Base-by-base conservation (phyloP, 2,329 filamentous ascomycete genomes). In the Helicocarpus griseus region DNA sequence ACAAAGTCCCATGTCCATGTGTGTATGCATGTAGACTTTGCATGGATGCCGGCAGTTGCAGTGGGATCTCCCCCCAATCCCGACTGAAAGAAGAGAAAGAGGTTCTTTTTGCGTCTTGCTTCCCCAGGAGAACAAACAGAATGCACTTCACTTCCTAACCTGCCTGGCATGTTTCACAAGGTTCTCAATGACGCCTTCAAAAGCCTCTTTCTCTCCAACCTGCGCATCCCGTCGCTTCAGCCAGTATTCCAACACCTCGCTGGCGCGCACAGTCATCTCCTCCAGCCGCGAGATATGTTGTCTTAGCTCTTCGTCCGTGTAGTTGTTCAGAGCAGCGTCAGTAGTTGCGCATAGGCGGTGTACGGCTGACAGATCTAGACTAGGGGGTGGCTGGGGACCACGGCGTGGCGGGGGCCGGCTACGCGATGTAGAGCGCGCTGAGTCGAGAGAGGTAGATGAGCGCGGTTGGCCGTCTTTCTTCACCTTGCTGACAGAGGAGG, bases 131-230 rank as follows among this genome's bases (percentile, higher is more conserved):
- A n/a, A 17, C 5, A n/a, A 5, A 33, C n/a, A 29, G 28, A 45
- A 26, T 19, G 13, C n/a, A 4, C 26, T 33, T 41, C 73, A 88
- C 70, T 90, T 93, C 64, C 89, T 79, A 52, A 89, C 82, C 71
- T 90, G 88, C 66, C 89, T 79, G 47, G 89, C 89, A 72, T 95
- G 89, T 68, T 89, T 93, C 40, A 96, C 91, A 58, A 97, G 69
- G 67, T 95, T 96, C 71, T 95, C 91, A 77, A 97, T 96, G 14
- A 97, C 91, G 0, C 89, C 89, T 66, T 97, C 91, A 66, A 96
- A 93, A 2, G 89, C 88, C 65, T 96, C 91, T 60, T 93, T 85
- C 65, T 97, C 91, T 38, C 87, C 87, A 57, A 95, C 73, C 61
- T 91, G 88, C 60, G 89, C 89, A 65, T 95, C 90, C 49, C 86